Evolutionary conservation across 2,329 filamentous ascomycete genomes (phyloP).

Genomic region (Coleophoma eucalyptorum): DNA sequence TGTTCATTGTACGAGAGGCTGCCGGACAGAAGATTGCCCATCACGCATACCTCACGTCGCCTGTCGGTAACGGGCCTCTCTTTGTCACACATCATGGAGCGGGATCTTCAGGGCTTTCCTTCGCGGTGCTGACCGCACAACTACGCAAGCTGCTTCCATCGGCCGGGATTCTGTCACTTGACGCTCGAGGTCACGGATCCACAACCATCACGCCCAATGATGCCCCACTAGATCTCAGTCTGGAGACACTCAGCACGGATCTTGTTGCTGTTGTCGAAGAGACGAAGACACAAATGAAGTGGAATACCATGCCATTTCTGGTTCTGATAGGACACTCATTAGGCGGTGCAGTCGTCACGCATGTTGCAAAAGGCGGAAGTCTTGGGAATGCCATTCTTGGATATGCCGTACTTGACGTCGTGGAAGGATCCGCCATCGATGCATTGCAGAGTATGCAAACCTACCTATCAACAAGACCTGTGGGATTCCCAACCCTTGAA

Average conservation of each 20-base stretch:
- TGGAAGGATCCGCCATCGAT: slow-evolving; percentile 94
- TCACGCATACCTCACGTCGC: slow-evolving; percentile 86
- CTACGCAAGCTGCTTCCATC: slow-evolving; percentile 73
- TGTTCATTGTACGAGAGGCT: slow-evolving; percentile 59
- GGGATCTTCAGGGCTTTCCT: slow-evolving; percentile 88
- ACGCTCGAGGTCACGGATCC: slow-evolving; percentile 83
- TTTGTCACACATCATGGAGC: slow-evolving; percentile 95
- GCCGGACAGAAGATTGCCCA: slow-evolving; percentile 52
- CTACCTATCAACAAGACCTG: slow-evolving; percentile 79
- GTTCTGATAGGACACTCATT: slow-evolving; percentile 89
- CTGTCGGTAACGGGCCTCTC: slow-evolving; percentile 67
- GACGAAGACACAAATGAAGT: slow-evolving; percentile 65
- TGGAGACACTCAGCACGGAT: slow-evolving; percentile 71
- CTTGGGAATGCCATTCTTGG: slow-evolving; percentile 71
- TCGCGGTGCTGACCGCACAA: slow-evolving; percentile 76
- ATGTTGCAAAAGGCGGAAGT: slow-evolving; percentile 66
- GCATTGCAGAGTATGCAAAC: slow-evolving; percentile 91
- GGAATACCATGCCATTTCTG: slow-evolving; percentile 69
- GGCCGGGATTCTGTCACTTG: slow-evolving; percentile 79
- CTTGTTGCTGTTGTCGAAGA: slow-evolving; percentile 65
- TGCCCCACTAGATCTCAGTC: slow-evolving; percentile 59
- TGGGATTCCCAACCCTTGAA: slow-evolving; percentile 71
- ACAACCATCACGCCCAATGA: slow-evolving; percentile 44
- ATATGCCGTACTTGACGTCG: slow-evolving; percentile 89
- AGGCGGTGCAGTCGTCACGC: slow-evolving; percentile 85